A percentile compares a stretch with the other conserved stretches of the same genome.
Evolutionary conservation across 2,329 filamentous ascomycete species (phyloP).

Genomic region (Ceratocystis harringtonii): DNA sequence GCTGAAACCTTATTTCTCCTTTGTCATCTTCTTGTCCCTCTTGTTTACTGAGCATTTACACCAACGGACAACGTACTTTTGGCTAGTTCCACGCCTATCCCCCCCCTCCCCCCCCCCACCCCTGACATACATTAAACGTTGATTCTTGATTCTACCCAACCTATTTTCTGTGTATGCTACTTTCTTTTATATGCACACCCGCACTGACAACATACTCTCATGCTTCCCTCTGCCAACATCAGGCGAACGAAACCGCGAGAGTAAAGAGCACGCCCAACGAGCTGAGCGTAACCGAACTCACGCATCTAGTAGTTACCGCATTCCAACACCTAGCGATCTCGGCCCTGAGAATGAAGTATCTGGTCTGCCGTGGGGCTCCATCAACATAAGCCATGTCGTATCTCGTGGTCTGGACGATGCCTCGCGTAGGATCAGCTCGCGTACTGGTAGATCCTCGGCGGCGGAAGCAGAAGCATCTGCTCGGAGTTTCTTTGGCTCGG

Average conservation of each 20-base stretch:
- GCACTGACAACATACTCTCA: not conserved
- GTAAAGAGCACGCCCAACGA: slow-evolving; percentile 49
- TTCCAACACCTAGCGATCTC: slow-evolving; percentile 44
- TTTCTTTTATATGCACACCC: not conserved
- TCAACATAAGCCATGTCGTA: slow-evolving; percentile 44
- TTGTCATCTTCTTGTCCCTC: not conserved
- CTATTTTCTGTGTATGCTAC: not conserved
- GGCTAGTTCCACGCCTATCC: too few species aligned
- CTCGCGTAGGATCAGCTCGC: slow-evolving; percentile 30
- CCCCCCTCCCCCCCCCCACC: too few species aligned
- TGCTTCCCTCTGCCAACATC: not conserved
- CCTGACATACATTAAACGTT: too few species aligned
- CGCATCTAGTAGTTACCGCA: slow-evolving; percentile 49
- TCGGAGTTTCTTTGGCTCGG: not conserved
- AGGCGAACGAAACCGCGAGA: slow-evolving; percentile 58
- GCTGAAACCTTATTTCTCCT: not conserved
- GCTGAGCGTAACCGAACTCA: slow-evolving; percentile 47
- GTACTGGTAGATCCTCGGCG: slow-evolving; percentile 20
- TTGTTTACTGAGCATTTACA: too few species aligned
- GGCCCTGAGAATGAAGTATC: slow-evolving; percentile 36
- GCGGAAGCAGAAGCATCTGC: slow-evolving; percentile 8
- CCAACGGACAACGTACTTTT: too few species aligned
- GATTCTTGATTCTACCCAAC: too few species aligned
- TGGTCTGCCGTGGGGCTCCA: slow-evolving; percentile 57
- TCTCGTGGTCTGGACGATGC: slow-evolving; percentile 36